These are phyloP conservation scores for Crithidia acanthocephali DNA, from an alignment of 208 protist species.

Conservation along the genomic window DNA sequence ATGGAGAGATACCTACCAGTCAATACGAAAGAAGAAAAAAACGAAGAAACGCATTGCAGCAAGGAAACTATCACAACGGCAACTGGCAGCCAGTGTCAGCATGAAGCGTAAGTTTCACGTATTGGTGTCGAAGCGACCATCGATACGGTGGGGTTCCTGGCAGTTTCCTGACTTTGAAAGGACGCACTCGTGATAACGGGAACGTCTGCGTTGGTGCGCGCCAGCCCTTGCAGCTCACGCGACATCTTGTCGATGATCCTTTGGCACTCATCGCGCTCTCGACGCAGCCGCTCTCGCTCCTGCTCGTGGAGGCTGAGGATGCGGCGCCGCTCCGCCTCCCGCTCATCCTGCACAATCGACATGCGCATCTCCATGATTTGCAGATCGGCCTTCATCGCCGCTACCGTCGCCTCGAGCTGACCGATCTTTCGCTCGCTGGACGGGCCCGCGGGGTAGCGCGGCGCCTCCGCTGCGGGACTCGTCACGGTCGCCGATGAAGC, in stretches of 20 bases:
- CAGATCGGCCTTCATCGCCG: conserved; percentile 44
- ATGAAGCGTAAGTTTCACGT: too few relatives aligned
- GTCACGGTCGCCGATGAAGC: neutral
- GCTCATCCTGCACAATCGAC: conserved; percentile 41
- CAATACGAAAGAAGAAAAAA: neutral
- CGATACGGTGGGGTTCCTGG: too few relatives aligned
- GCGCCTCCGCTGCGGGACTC: neutral
- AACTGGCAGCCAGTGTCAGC: too few relatives aligned
- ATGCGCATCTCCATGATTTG: conserved; percentile 57
- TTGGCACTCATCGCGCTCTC: conserved; percentile 66
- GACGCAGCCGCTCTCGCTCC: conserved; percentile 43
- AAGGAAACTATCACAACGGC: too few relatives aligned
- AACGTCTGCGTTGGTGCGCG: conserved; percentile 22
- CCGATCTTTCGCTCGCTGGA: conserved; percentile 36
- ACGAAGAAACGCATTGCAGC: too few relatives aligned
- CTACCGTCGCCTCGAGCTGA: conserved; percentile 43
- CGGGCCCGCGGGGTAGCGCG: conserved; percentile 1
- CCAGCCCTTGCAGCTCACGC: conserved; percentile 48
- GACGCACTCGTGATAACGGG: conserved; percentile 24
- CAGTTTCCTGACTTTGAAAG: neutral
- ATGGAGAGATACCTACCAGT: neutral
- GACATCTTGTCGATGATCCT: conserved; percentile 57
- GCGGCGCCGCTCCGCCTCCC: conserved; percentile 51
- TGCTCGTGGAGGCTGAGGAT: conserved; percentile 49
- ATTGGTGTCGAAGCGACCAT: too few relatives aligned